Base-by-base conservation (phyloP, 2,329 filamentous ascomycete genomes). In the Didymella segeticola region DNA sequence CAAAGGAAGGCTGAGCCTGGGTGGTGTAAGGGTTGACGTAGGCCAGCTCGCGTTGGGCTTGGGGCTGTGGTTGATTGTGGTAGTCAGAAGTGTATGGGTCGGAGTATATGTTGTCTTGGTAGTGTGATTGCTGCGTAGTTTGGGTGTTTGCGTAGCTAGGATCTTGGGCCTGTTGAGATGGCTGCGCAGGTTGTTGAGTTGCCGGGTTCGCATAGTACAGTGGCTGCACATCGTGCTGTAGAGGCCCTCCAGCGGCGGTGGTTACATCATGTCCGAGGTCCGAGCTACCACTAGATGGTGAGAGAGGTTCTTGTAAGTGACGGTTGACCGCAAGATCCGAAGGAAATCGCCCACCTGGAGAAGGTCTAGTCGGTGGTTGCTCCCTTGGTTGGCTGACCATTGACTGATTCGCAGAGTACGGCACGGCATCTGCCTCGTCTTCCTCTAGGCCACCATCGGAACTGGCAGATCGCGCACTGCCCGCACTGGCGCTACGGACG, bases 301-400 rank as follows among this genome's bases (percentile, higher is more conserved):
- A 91, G 72, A 87, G 81, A 72, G 89, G 86, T 72, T 85, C 87
- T 78, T 92, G 88, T 86, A 91, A 87, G 82, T 89, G 88, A 80
- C 90, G 87, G 76, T 92, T 89, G 75, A 96, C 84, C 80, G 92
- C 87, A 68, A 98, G 81, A 81, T 97, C 93, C 78, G 90, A 96
- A 78, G 93, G 93, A 80, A 99, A 99, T 77, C 93, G 87, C 82
- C 93, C 93, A 87, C 93, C 93, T 87, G 91, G 88, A 83, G 90
- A 86, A 73, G 91, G 90, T 76, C 92, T 87, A 76, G 84, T 83
- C 67, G 84, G 80, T 64, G 73, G 70, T 58, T 72, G 67, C 64
- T 76, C 73, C 57, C 59, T 70, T 53, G 68, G 56, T 61, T 68
- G 70, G 60, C 63, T 70, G 37, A 67, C 68, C 65, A 78, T 61